Evolutionary conservation across 306 rosid species (phyloP).

Genomic region (Cyclanthera cordifolia): DNA sequence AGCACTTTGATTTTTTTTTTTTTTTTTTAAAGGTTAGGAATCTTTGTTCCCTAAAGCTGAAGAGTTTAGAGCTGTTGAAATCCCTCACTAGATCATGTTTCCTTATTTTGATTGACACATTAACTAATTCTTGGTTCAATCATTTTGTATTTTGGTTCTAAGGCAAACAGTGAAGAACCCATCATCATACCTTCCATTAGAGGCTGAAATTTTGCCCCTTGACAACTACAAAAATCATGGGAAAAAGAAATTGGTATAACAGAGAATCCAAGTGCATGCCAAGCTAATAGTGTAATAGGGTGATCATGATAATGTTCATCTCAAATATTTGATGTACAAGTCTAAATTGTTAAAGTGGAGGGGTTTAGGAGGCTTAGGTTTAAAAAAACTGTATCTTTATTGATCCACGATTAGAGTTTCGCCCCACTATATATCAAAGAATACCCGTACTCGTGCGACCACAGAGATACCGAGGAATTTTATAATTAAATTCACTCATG

Average conservation of each 20-base stretch:
- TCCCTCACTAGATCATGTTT: neutral
- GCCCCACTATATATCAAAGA: too few relatives aligned
- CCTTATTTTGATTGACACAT: constrained; percentile 5
- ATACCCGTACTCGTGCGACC: too few relatives aligned
- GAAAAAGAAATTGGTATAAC: neutral
- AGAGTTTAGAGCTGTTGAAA: neutral
- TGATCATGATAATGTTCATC: neutral
- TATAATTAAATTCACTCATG: too few relatives aligned
- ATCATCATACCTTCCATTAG: neutral
- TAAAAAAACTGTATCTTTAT: too few relatives aligned
- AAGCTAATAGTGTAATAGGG: too few relatives aligned
- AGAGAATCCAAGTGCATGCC: neutral
- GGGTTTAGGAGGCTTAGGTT: neutral
- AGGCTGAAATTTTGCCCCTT: neutral
- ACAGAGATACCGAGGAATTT: too few relatives aligned
- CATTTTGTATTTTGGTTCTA: neutral
- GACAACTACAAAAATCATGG: neutral
- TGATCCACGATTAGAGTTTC: too few relatives aligned
- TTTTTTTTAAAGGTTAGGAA: neutral
- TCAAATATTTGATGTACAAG: neutral
- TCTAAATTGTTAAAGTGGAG: neutral
- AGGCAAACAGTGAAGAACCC: neutral
- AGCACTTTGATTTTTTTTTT: neutral
- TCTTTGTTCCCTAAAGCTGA: constrained; percentile 7
- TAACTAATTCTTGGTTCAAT: neutral